These are phyloP conservation scores for Fomitiporia mediterranea DNA, from an alignment of 1,284 basidiomycete species.

Conservation along the genomic window DNA sequence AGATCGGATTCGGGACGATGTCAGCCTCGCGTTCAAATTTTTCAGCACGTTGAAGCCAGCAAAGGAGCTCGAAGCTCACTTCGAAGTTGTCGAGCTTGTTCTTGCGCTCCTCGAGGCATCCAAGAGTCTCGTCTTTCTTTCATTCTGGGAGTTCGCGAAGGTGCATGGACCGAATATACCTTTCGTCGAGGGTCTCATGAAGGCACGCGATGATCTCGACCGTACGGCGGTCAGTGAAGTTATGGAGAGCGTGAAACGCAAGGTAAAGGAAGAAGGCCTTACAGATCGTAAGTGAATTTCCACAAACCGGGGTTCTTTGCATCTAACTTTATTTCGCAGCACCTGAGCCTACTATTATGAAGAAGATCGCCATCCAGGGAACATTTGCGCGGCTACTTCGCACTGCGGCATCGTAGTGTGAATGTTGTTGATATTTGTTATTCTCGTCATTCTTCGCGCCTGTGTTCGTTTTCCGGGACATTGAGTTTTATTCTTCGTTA, in stretches of 20 bases:
- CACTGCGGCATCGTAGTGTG: conserved; percentile 17
- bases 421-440: neutral
- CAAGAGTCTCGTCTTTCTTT: conserved; percentile 90
- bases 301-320: neutral
- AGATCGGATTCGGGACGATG: conserved; percentile 79
- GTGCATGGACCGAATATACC: conserved; percentile 89
- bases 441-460: neutral
- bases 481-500: neutral
- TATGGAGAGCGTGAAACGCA: conserved; percentile 92
- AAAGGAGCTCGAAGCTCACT: conserved; percentile 77
- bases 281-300: conserved; percentile 67
- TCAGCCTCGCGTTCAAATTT: conserved; percentile 73
- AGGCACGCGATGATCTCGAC: conserved; percentile 88
- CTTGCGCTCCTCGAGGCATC: conserved; percentile 85
- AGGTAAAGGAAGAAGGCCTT: conserved; percentile 84
- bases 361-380: conserved; percentile 73
- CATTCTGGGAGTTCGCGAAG: conserved; percentile 96
- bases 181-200: conserved; percentile 90
- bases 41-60: conserved; percentile 78
- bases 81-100: conserved; percentile 87
- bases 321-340: conserved; percentile 38
- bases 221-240: conserved; percentile 82
- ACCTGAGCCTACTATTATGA: conserved; percentile 79
- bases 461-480: neutral
- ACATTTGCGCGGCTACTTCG: conserved; percentile 65